Percentiles rank a stretch among this genome's conserved stretches.
These are phyloP conservation scores for Capsella bursapastoris DNA, from an alignment of 345 rosid species.

Conservation along the genomic window DNA sequence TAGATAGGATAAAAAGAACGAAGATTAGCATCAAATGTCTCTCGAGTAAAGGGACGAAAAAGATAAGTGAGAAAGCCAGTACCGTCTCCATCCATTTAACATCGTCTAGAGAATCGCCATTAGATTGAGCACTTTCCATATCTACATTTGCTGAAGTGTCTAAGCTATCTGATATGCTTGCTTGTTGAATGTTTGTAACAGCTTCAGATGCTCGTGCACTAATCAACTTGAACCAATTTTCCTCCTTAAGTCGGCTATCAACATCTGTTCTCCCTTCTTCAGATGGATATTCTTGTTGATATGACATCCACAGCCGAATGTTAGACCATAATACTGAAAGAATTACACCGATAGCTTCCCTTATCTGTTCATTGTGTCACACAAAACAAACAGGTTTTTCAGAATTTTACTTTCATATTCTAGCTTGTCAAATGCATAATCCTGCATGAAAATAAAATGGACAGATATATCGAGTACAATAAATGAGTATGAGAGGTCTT, in stretches of 20 bases:
- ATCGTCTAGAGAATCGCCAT: slow-evolving; percentile 73
- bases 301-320: slow-evolving; percentile 69
- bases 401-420: slow-evolving; percentile 14
- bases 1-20: slow-evolving; percentile 23
- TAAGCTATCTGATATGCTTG: slow-evolving; percentile 57
- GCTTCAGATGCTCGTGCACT: slow-evolving; percentile 72
- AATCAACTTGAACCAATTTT: slow-evolving; percentile 68
- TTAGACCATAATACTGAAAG: slow-evolving; percentile 90
- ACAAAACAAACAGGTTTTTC: slow-evolving; percentile 21
- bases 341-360: slow-evolving; percentile 91
- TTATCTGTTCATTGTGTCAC: slow-evolving; percentile 62
- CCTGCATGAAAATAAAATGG: slow-evolving; percentile 11
- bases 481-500: slow-evolving; percentile 44
- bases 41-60: slow-evolving; percentile 21
- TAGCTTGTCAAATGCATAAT: slow-evolving; percentile 24
- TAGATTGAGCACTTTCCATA: slow-evolving; percentile 54
- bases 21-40: slow-evolving; percentile 17
- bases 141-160: slow-evolving; percentile 52
- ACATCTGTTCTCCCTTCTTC: slow-evolving; percentile 49
- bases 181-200: slow-evolving; percentile 77
- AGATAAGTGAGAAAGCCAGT: slow-evolving; percentile 33
- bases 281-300: slow-evolving; percentile 51
- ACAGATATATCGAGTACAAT: slow-evolving; percentile 10
- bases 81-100: slow-evolving; percentile 99
- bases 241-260: slow-evolving; percentile 54